Conservation (phyloP, 2,329 filamentous ascomycete species). For the Chaetothyriales sp. region DNA sequence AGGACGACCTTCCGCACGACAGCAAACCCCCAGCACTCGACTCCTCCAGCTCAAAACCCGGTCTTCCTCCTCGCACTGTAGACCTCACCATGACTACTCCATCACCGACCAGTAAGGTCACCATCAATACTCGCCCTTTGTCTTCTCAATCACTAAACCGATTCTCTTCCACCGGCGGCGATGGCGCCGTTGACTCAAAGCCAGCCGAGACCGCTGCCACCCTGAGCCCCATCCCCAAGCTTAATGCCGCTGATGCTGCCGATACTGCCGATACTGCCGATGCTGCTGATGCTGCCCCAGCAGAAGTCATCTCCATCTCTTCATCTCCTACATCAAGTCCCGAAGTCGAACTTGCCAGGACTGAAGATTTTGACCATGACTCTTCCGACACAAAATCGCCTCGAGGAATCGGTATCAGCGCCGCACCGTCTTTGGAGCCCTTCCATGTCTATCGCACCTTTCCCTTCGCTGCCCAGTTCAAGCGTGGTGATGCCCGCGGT, state of each 20-base stretch:
- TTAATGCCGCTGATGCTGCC: no score
- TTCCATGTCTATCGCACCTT: conserved; percentile 13
- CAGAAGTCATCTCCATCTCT: conserved; percentile 25
- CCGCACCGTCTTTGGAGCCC: conserved; percentile 2
- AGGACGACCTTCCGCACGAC: not conserved
- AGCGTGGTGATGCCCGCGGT: conserved; percentile 9
- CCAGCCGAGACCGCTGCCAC: not conserved
- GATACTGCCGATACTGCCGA: no score
- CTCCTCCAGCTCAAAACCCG: conserved; percentile 2
- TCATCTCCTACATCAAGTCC: conserved; percentile 31
- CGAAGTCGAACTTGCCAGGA: conserved; percentile 35
- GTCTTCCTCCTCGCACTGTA: conserved; percentile 8
- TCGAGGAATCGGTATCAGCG: conserved; percentile 22
- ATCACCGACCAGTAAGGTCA: conserved; percentile 30
- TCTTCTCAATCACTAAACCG: conserved; percentile 13
- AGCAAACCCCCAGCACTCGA: not conserved
- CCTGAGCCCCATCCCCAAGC: not conserved
- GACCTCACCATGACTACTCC: conserved; percentile 19
- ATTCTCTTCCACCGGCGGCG: conserved; percentile 3
- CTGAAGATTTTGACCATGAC: conserved; percentile 35
- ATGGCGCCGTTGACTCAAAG: conserved; percentile 2
- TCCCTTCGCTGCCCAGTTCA: conserved; percentile 7
- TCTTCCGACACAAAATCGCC: conserved; percentile 30
- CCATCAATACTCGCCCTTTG: conserved; percentile 28
- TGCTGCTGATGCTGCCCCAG: conserved; percentile 5